A percentile compares a stretch with the other conserved stretches of the same genome.
Conservation (phyloP, 495 filamentous ascomycete species). For the Podospora pseudoanserina region DNA sequence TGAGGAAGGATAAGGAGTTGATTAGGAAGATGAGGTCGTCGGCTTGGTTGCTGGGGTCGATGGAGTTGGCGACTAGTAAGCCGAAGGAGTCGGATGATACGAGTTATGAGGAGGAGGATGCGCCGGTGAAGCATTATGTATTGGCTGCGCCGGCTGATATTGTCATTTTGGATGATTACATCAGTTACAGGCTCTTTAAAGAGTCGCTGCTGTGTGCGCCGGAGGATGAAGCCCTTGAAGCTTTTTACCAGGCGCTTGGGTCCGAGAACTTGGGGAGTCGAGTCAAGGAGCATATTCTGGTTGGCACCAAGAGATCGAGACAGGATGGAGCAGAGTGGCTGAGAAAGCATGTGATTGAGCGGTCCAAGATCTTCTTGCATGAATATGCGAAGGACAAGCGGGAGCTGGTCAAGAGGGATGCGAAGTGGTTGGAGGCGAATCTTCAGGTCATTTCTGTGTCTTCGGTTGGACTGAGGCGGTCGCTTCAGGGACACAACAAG, state of each 20-base stretch:
- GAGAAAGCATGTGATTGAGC: slow-evolving; percentile 76
- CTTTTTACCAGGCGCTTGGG: slow-evolving; percentile 70
- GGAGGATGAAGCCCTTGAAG: slow-evolving; percentile 79
- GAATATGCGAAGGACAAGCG: slow-evolving; percentile 56
- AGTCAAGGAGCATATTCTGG: slow-evolving; percentile 57
- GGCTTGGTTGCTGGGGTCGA: slow-evolving; percentile 73
- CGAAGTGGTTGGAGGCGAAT: slow-evolving; percentile 85
- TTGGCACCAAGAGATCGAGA: slow-evolving; percentile 47
- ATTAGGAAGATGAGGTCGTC: slow-evolving; percentile 71
- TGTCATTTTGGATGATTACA: slow-evolving; percentile 82
- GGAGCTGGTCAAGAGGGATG: slow-evolving; percentile 74
- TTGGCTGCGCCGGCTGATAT: slow-evolving; percentile 66
- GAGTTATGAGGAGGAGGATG: slow-evolving; percentile 63
- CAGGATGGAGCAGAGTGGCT: slow-evolving; percentile 54
- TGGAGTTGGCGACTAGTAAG: slow-evolving; percentile 57
- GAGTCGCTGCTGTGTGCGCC: slow-evolving; percentile 76
- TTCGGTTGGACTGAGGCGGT: slow-evolving; percentile 68
- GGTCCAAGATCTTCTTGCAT: slow-evolving; percentile 81
- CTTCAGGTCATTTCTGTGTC: slow-evolving; percentile 71
- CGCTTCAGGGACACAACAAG: slow-evolving; percentile 62
- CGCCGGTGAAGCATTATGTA: slow-evolving; percentile 70
- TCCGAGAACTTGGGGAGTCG: slow-evolving; percentile 54
- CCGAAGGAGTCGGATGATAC: slow-evolving; percentile 41
- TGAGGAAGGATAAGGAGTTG: slow-evolving; percentile 77
- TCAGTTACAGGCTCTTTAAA: slow-evolving; percentile 79